Evolutionary conservation across 2,329 filamentous ascomycete genomes (phyloP).

Genomic region (Tolypocladium ovalisporum): DNA sequence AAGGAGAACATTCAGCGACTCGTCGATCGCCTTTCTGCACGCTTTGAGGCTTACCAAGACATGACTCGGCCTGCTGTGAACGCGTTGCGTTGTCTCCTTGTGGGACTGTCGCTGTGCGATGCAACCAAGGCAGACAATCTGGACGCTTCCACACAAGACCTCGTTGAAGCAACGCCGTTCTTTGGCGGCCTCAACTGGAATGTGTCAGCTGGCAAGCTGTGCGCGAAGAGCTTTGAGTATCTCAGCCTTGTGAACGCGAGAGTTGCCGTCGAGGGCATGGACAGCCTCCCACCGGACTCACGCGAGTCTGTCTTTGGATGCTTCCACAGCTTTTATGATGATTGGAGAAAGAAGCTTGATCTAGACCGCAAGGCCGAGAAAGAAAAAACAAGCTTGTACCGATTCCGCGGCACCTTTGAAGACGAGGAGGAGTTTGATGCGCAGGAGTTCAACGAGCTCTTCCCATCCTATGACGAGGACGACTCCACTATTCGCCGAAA

Average conservation of each 20-base stretch:
- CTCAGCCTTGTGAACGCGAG: conserved; percentile 22
- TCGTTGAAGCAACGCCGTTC: conserved; percentile 43
- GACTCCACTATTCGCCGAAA: conserved; percentile 20
- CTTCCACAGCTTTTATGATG: conserved; percentile 62
- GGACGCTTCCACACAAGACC: conserved; percentile 19
- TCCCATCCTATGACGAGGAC: conserved; percentile 59
- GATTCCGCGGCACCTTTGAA: conserved; percentile 67
- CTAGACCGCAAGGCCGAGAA: conserved; percentile 67
- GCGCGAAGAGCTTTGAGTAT: conserved; percentile 29
- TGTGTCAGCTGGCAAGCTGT: conserved; percentile 8
- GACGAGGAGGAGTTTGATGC: conserved; percentile 66
- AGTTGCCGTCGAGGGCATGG: conserved; percentile 35
- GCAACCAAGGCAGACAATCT: conserved; percentile 29
- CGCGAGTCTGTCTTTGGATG: conserved; percentile 51
- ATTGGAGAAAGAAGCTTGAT: conserved; percentile 71
- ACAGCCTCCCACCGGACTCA: conserved; percentile 26
- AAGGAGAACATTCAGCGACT: conserved; percentile 55
- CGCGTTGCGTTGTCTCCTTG: conserved; percentile 66
- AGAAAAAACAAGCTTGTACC: conserved; percentile 66
- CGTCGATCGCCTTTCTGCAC: conserved; percentile 54
- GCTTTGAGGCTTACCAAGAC: conserved; percentile 76
- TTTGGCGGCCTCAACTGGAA: conserved; percentile 34
- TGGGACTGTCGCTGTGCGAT: conserved; percentile 58
- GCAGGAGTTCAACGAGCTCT: conserved; percentile 68
- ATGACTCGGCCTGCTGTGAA: conserved; percentile 68